Percentiles rank a stretch among this genome's conserved stretches.
Evolutionary conservation across 129 eudicot genomes (phyloP).

Genomic region (Glebionis coronaria): DNA sequence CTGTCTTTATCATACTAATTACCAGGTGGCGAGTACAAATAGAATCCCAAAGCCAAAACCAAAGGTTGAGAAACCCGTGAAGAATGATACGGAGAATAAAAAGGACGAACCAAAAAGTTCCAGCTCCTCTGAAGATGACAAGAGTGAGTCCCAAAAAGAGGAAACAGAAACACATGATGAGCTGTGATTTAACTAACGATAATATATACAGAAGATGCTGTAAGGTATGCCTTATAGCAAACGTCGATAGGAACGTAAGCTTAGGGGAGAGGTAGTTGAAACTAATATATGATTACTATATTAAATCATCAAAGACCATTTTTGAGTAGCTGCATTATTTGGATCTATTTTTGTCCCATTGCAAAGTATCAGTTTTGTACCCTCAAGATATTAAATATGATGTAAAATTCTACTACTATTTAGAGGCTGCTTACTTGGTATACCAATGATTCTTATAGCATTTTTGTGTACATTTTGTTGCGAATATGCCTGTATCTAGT

Average conservation of each 20-base stretch:
- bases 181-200: slow-evolving; percentile 45
- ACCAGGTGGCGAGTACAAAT: slow-evolving; percentile 67
- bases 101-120: slow-evolving; percentile 40
- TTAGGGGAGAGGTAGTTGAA: slow-evolving; percentile 35
- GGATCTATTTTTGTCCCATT: slow-evolving; percentile 25
- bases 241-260: slow-evolving; percentile 26
- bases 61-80: slow-evolving; percentile 66
- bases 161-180: slow-evolving; percentile 60
- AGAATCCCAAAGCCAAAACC: slow-evolving; percentile 96
- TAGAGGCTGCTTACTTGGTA: slow-evolving; percentile 6
- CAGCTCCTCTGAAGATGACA: slow-evolving; percentile 38
- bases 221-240: slow-evolving; percentile 23
- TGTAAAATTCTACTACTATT: slow-evolving; percentile 16
- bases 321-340: slow-evolving; percentile 27
- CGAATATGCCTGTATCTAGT: too few relatives aligned
- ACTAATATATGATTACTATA: slow-evolving; percentile 14
- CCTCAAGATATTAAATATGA: slow-evolving; percentile 9
- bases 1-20: slow-evolving; percentile 11
- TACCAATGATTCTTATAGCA: neutral
- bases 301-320: slow-evolving; percentile 11
- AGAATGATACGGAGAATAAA: slow-evolving; percentile 51
- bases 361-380: slow-evolving; percentile 28
- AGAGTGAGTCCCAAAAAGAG: slow-evolving; percentile 32
- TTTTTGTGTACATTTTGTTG: neutral
- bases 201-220: slow-evolving; percentile 20